Conservation (phyloP, 495 filamentous ascomycete genomes). For the Hypoxylon fuscum region DNA sequence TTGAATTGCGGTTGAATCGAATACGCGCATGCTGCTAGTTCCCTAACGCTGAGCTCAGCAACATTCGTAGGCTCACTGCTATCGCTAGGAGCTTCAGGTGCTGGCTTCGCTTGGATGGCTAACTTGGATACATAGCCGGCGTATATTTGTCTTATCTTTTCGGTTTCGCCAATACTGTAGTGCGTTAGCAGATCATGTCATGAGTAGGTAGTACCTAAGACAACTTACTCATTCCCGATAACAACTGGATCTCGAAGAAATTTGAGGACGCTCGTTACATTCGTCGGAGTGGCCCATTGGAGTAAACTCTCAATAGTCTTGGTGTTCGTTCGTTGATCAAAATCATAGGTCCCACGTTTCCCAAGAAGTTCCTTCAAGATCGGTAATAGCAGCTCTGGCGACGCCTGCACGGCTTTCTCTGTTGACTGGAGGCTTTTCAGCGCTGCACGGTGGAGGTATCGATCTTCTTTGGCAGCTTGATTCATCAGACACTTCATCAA, state of each 20-base stretch:
- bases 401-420: constrained; percentile 68
- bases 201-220: not conserved
- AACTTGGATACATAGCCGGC: constrained; percentile 64
- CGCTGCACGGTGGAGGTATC: constrained; percentile 85
- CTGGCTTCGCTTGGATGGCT: constrained; percentile 33
- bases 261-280: constrained; percentile 57
- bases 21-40: constrained; percentile 59
- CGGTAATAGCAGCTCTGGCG: constrained; percentile 66
- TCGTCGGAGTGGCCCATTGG: constrained; percentile 63
- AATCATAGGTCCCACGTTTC: constrained; percentile 74
- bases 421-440: constrained; percentile 75
- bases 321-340: constrained; percentile 86
- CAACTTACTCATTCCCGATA: constrained; percentile 42
- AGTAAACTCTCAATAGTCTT: constrained; percentile 86
- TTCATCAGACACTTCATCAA: constrained; percentile 85
- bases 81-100: constrained; percentile 7
- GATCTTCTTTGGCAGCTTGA: constrained; percentile 81
- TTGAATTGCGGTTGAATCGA: constrained; percentile 48
- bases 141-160: constrained; percentile 58
- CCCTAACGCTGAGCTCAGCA: constrained; percentile 50
- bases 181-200: constrained; percentile 19
- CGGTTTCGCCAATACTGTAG: constrained; percentile 41
- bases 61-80: constrained; percentile 19
- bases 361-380: constrained; percentile 73
- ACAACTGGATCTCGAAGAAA: constrained; percentile 50